Evolutionary conservation across 257 asterid species (phyloP).

Genomic region (Datura wrightii): DNA sequence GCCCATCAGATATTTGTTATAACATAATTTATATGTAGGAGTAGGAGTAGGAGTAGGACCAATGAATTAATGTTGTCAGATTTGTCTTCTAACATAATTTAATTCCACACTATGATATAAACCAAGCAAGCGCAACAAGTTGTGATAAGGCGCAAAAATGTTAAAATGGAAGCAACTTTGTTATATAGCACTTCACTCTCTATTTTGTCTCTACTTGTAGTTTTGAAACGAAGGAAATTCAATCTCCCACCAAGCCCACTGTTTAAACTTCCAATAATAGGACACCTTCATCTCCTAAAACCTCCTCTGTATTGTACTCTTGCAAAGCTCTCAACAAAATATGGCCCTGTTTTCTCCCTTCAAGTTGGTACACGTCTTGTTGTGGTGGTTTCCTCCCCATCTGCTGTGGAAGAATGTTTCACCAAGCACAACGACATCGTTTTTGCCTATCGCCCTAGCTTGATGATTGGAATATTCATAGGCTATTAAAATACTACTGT

Average conservation of each 20-base stretch:
- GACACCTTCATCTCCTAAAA: constrained; percentile 66
- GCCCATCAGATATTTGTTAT: too few relatives aligned
- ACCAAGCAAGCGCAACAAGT: background rate
- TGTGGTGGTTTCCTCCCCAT: constrained; percentile 56
- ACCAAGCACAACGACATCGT: constrained; percentile 55
- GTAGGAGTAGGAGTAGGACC: too few relatives aligned
- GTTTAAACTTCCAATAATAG: constrained; percentile 51
- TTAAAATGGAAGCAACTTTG: constrained; percentile 28
- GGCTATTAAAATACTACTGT: constrained; percentile 56
- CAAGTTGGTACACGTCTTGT: constrained; percentile 54
- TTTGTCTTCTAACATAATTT: too few relatives aligned
- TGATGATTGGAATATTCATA: constrained; percentile 45
- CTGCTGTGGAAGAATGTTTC: constrained; percentile 64
- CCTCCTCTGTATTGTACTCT: constrained; percentile 52
- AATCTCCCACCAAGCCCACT: constrained; percentile 61
- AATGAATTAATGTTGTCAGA: too few relatives aligned
- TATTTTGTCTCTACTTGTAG: background rate
- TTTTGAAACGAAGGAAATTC: background rate
- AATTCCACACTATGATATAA: background rate
- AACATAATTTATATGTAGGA: too few relatives aligned
- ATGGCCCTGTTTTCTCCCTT: constrained; percentile 58
- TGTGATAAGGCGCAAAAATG: background rate
- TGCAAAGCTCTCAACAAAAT: constrained; percentile 37
- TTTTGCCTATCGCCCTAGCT: constrained; percentile 58
- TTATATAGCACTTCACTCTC: background rate